These are phyloP conservation scores for Aquilaria malaccensis DNA, from an alignment of 345 rosid genomes.

Conservation along the genomic window DNA sequence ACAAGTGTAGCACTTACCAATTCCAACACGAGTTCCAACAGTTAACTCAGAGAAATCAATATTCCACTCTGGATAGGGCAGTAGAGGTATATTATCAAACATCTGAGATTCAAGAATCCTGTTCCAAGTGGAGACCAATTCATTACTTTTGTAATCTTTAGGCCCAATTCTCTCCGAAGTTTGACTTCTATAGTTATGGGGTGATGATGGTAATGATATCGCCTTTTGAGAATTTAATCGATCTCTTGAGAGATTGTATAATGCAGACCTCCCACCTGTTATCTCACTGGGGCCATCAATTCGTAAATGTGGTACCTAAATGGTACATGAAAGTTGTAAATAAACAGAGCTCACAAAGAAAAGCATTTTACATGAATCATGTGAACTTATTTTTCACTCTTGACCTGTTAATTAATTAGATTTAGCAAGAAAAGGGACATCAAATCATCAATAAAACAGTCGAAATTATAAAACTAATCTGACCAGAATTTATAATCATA, in stretches of 20 bases:
- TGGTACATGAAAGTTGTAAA: slow-evolving; percentile 1
- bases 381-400: no score
- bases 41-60: slow-evolving; percentile 91
- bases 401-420: no score
- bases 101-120: slow-evolving; percentile 78
- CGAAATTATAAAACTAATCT: no score
- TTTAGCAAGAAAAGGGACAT: no score
- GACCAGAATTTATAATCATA: no score
- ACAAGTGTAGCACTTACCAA: slow-evolving; percentile 45
- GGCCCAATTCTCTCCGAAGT: slow-evolving; percentile 47
- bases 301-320: slow-evolving; percentile 56
- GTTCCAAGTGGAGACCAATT: slow-evolving; percentile 64
- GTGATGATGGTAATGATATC: slow-evolving; percentile 89
- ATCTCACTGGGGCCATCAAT: slow-evolving; percentile 53
- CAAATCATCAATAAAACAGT: no score
- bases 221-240: slow-evolving; percentile 77
- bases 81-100: slow-evolving; percentile 64
- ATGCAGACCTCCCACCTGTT: slow-evolving; percentile 59
- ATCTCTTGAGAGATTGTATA: slow-evolving; percentile 43
- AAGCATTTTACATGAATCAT: no score
- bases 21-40: slow-evolving; percentile 95
- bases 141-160: slow-evolving; percentile 32
- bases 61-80: slow-evolving; percentile 87
- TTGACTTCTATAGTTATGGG: slow-evolving; percentile 66
- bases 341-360: no score